These are phyloP conservation scores for Syzygium jambos DNA, from an alignment of 345 rosid genomes.

Conservation along the genomic window DNA sequence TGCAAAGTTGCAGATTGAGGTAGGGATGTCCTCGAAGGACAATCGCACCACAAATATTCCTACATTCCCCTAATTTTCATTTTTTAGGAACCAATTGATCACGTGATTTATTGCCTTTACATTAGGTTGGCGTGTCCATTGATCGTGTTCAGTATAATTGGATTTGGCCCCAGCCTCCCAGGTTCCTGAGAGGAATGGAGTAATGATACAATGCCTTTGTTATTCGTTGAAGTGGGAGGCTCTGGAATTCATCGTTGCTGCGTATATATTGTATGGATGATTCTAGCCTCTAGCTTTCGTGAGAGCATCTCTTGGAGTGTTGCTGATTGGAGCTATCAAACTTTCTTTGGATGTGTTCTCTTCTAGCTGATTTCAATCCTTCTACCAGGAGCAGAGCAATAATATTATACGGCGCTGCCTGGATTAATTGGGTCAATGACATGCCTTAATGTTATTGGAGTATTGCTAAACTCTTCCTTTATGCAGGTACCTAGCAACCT, in stretches of 20 bases:
- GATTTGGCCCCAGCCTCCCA: slow-evolving; percentile 23
- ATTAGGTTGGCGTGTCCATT: slow-evolving; percentile 48
- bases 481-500: not conserved
- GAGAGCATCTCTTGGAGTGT: slow-evolving; percentile 43
- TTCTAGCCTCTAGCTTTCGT: slow-evolving; percentile 44
- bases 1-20: slow-evolving; percentile 46
- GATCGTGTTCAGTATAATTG: slow-evolving; percentile 38
- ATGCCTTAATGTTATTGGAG: not conserved
- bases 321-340: slow-evolving; percentile 57
- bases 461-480: not conserved
- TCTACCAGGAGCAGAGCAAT: not conserved
- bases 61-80: slow-evolving; percentile 18
- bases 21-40: slow-evolving; percentile 49
- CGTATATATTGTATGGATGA: slow-evolving; percentile 22
- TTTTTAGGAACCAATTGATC: slow-evolving; percentile 45
- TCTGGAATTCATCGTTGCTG: slow-evolving; percentile 37
- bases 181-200: slow-evolving; percentile 50
- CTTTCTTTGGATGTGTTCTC: slow-evolving; percentile 16
- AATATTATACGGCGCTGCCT: not conserved
- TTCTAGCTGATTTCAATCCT: not conserved
- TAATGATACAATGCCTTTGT: slow-evolving; percentile 10
- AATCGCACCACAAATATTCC: not conserved
- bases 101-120: slow-evolving; percentile 51
- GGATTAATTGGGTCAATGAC: not conserved
- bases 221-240: slow-evolving; percentile 25